Evolutionary conservation across 441 rosid genomes (phyloP).

Genomic region (Caryocar brasiliense): DNA sequence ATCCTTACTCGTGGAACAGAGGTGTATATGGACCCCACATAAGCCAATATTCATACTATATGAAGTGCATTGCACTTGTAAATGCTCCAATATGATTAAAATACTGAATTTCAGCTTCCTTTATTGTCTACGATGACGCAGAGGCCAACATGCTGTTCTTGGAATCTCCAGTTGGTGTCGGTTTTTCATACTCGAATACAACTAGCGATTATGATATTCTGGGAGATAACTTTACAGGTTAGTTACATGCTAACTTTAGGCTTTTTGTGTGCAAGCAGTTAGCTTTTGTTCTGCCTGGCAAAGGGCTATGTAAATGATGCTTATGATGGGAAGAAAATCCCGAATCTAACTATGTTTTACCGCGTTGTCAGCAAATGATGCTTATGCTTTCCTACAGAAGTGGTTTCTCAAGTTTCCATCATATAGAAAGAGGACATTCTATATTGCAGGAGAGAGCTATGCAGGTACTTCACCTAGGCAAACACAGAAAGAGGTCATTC

Average conservation of each 20-base stretch:
- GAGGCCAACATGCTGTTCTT: slow-evolving; percentile 83
- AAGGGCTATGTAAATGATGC: too few species aligned
- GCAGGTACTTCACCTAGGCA: slow-evolving; percentile 57
- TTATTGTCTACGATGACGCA: slow-evolving; percentile 26
- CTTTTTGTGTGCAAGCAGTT: not conserved
- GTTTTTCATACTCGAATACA: slow-evolving; percentile 79
- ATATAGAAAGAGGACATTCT: slow-evolving; percentile 42
- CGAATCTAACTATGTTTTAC: not conserved
- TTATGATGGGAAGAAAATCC: not conserved
- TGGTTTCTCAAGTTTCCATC: slow-evolving; percentile 82
- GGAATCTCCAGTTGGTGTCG: slow-evolving; percentile 87
- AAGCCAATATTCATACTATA: too few species aligned
- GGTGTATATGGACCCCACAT: slow-evolving; percentile 31
- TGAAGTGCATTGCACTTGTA: not conserved
- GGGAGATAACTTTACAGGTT: slow-evolving; percentile 78
- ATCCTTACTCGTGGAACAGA: slow-evolving; percentile 65
- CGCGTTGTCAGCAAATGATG: slow-evolving; percentile 53
- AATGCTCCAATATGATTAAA: slow-evolving; percentile 13
- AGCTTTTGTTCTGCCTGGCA: not conserved
- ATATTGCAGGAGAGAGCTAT: slow-evolving; percentile 94
- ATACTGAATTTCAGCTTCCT: not conserved
- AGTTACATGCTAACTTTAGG: not conserved
- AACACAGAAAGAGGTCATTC: not conserved
- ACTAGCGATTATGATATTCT: slow-evolving; percentile 50
- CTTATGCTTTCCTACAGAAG: slow-evolving; percentile 62